These are phyloP conservation scores for Naganishia sp. DNA, from an alignment of 1,284 basidiomycete species.

Conservation along the genomic window DNA sequence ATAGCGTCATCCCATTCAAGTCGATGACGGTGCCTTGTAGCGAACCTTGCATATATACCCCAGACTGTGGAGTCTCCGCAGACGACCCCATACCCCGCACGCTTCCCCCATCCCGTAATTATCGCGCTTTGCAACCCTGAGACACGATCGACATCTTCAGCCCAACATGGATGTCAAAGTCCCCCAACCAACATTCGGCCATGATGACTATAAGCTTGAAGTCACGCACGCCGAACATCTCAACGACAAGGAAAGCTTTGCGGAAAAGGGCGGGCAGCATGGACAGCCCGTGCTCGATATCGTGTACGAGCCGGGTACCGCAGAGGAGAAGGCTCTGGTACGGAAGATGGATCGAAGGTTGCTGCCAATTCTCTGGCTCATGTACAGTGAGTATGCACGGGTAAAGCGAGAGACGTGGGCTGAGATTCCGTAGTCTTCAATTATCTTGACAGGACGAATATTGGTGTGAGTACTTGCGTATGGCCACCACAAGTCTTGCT, in stretches of 20 bases:
- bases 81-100: too few relatives aligned
- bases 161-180: slow-evolving; percentile 20
- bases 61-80: too few relatives aligned
- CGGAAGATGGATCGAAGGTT: slow-evolving; percentile 52
- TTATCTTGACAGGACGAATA: slow-evolving; percentile 51
- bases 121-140: too few relatives aligned
- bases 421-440: slow-evolving; percentile 19
- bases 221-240: slow-evolving; percentile 15
- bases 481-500: background rate
- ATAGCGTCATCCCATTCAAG: too few relatives aligned
- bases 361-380: slow-evolving; percentile 51
- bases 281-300: slow-evolving; percentile 10
- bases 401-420: background rate
- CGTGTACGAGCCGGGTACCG: slow-evolving; percentile 43
- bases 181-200: slow-evolving; percentile 20
- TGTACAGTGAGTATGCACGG: slow-evolving; percentile 39
- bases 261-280: slow-evolving; percentile 6
- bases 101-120: too few relatives aligned
- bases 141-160: too few relatives aligned
- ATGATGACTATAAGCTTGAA: slow-evolving; percentile 20
- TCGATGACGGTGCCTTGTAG: too few relatives aligned
- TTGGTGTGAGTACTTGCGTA: slow-evolving; percentile 42
- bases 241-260: slow-evolving; percentile 14
- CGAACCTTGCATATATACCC: too few relatives aligned
- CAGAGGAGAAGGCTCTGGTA: slow-evolving; percentile 49